phyloP scores from a whole-genome alignment of 78 protist genomes.

The Diacronema lutheri region DNA sequence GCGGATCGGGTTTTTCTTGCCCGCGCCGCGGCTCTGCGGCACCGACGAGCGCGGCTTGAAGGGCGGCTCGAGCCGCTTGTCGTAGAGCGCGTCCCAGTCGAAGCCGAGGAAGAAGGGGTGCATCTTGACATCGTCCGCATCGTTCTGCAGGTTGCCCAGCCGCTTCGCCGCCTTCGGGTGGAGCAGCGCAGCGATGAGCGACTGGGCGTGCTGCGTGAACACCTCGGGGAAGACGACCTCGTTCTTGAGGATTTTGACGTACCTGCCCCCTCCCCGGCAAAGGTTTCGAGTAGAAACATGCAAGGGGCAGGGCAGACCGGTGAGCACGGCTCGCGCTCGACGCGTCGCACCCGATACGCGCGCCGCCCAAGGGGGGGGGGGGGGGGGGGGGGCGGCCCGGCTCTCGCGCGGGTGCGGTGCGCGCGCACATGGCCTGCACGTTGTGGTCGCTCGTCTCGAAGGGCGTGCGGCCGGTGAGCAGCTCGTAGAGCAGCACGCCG shows the following conservation, averaged over 20 bases:
- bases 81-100: not conserved
- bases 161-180: not conserved
- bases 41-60: too few species aligned
- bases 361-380: too few species aligned
- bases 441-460: not conserved
- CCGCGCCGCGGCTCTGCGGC: too few species aligned
- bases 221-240: not conserved
- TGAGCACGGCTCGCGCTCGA: too few species aligned
- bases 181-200: not conserved
- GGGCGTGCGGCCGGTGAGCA: constrained; percentile 47
- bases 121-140: not conserved
- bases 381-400: too few species aligned
- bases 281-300: too few species aligned
- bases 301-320: too few species aligned
- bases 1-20: too few species aligned
- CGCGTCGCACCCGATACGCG: too few species aligned
- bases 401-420: too few species aligned
- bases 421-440: not conserved
- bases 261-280: not conserved
- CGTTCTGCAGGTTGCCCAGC: not conserved
- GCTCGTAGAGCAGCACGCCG: constrained; percentile 57
- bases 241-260: not conserved
- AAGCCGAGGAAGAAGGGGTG: not conserved
- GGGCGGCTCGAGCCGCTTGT: too few species aligned
- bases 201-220: not conserved